Percentiles rank a stretch among this genome's conserved stretches.
Evolutionary conservation across 1,284 basidiomycete species (phyloP).

Genomic region (Ustilago tritici): DNA sequence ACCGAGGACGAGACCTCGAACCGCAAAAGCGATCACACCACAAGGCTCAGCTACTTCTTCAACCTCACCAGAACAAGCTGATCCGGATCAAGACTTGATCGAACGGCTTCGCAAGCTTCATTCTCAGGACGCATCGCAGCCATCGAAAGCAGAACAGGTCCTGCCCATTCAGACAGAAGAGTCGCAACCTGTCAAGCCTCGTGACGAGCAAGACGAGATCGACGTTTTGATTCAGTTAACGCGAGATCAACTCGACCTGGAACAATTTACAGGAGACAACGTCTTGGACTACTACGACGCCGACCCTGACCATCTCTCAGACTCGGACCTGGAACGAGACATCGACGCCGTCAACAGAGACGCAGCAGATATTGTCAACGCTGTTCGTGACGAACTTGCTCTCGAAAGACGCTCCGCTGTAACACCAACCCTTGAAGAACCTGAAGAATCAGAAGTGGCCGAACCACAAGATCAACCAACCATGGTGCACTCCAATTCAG

Average conservation of each 20-base stretch:
- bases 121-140: background rate
- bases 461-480: constrained; percentile 5
- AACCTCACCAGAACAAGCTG: background rate
- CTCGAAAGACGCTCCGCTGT: constrained; percentile 14
- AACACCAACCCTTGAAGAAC: background rate
- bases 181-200: background rate
- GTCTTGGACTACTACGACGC: constrained; percentile 12
- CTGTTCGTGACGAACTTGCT: constrained; percentile 39
- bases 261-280: constrained; percentile 13
- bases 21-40: background rate
- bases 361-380: constrained; percentile 37
- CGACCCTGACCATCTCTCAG: constrained; percentile 26
- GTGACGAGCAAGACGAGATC: constrained; percentile 45
- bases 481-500: constrained; percentile 20
- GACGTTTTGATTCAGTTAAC: constrained; percentile 39
- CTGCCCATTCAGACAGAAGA: background rate
- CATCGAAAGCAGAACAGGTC: background rate
- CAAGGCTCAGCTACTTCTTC: background rate
- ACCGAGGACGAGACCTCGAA: background rate
- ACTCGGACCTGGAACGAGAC: constrained; percentile 25
- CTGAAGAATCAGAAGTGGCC: background rate
- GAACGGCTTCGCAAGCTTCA: constrained; percentile 36
- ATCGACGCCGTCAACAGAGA: constrained; percentile 29
- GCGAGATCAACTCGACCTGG: constrained; percentile 32
- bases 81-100: constrained; percentile 25